Base-by-base conservation (phyloP, 208 protist species). In the Crithidia fasciculata region DNA sequence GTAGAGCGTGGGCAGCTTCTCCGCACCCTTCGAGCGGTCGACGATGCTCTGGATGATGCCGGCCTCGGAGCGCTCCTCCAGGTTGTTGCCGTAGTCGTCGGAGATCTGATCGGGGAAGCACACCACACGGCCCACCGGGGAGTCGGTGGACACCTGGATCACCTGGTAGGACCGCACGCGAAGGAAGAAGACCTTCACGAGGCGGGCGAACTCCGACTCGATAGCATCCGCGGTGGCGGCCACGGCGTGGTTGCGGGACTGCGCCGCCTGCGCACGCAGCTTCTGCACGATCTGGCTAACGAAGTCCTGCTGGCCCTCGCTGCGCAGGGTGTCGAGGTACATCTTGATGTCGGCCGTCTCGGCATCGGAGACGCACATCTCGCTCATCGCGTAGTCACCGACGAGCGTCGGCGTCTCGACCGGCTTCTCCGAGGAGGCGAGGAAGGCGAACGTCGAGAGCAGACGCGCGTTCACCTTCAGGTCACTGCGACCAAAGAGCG, bases 61-160 rank as follows among this genome's bases (percentile, higher is more conserved):
- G 37, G 67, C 44, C 74, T 88, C 83, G 37, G 44, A 61, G 77
- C 67, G 80, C 69, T 72, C 68, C n/a, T 88, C 83, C n/a, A 88
- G 83, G 77, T 88, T 88, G 76, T 83, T 85, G 73, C 83, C 83
- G 58, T 81, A 88, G 80, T 88, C 83, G 49, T 88, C 80, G 40
- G 80, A 82, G 62, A 85, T 72, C 68, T 88, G 80, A 15, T 81
- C 80, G 0, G 80, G 83, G 67, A 85, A 85, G 50, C 64, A 64
- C 28, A 85, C 62, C 5, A 88, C 52, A 59, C 83, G 78, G 50
- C 80, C 80, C 19, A 88, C 45, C 44, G 62, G 15, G 44, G 76
- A 66, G 49, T 71, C 54, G 37, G 80, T 83, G 16, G 80, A 80
- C 50, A 73, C 72, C 54, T 73, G 62, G 43, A 80, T 71, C 40